phyloP scores from a whole-genome alignment of 1,139 yeast genomes.

The Hanseniaspora uvarum region DNA sequence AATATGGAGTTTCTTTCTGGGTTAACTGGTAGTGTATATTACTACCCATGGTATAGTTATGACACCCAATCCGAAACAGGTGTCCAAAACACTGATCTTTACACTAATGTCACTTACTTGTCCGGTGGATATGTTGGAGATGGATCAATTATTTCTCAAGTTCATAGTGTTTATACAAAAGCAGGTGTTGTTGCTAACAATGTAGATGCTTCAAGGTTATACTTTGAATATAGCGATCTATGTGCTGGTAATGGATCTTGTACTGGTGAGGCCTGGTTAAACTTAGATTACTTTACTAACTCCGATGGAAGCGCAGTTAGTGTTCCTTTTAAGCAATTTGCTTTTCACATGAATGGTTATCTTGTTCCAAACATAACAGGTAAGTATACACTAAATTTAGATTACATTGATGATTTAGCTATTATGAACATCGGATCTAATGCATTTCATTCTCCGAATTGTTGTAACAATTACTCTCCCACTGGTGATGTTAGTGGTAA shows the following conservation, averaged over 20 bases:
- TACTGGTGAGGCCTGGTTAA: too few species aligned
- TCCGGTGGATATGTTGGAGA: slow-evolving; percentile 1
- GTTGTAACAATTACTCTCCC: too few species aligned
- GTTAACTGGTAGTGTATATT: not conserved
- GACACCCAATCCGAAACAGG: not conserved
- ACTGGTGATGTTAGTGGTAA: too few species aligned
- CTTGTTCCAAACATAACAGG: not conserved
- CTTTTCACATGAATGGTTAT: too few species aligned
- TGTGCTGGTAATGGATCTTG: too few species aligned
- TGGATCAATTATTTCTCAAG: not conserved
- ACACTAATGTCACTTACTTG: not conserved
- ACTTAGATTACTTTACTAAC: too few species aligned
- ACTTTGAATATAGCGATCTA: too few species aligned
- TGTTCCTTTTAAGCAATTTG: too few species aligned
- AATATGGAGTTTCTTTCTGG: not conserved
- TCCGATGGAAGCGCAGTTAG: too few species aligned
- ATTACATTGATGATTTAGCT: slow-evolving; percentile 44
- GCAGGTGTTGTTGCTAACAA: not conserved
- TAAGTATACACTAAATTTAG: slow-evolving; percentile 9
- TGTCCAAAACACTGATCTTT: not conserved
- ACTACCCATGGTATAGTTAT: not conserved
- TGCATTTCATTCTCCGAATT: slow-evolving; percentile 33
- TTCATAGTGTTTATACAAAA: not conserved
- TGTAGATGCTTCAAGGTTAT: not conserved
- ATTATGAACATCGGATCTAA: slow-evolving; percentile 98